Conservation (phyloP, 2,329 filamentous ascomycete genomes). For the Colletotrichum noveboracense region DNA sequence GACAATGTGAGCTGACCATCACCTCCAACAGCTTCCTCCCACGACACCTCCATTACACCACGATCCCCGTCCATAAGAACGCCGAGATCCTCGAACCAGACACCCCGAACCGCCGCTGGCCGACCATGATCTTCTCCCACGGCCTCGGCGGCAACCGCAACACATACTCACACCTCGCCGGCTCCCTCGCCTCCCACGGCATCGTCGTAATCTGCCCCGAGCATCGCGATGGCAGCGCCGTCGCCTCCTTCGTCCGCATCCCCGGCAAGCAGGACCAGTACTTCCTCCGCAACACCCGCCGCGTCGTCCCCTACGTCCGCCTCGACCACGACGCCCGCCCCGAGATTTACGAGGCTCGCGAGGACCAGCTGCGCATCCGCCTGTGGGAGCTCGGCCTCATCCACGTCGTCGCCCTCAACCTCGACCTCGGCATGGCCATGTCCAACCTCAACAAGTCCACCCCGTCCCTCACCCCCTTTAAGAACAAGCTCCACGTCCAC, state of each 20-base stretch:
- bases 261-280: constrained; percentile 52
- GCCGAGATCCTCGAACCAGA: constrained; percentile 63
- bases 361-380: constrained; percentile 75
- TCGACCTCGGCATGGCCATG: constrained; percentile 61
- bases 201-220: constrained; percentile 82
- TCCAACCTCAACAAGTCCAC: constrained; percentile 60
- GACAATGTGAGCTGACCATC: neutral
- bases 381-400: constrained; percentile 80
- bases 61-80: constrained; percentile 76
- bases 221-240: constrained; percentile 81
- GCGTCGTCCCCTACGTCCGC: constrained; percentile 51
- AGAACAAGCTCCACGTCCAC: constrained; percentile 68
- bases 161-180: constrained; percentile 82
- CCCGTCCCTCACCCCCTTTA: constrained; percentile 62
- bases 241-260: constrained; percentile 73
- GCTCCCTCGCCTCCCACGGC: constrained; percentile 80
- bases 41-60: constrained; percentile 74
- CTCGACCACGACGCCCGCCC: constrained; percentile 68
- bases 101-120: constrained; percentile 65
- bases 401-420: constrained; percentile 69
- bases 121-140: constrained; percentile 85
- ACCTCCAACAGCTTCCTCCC: constrained; percentile 61
- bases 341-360: constrained; percentile 70
- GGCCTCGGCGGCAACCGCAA: constrained; percentile 83
- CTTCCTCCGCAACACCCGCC: constrained; percentile 36